A percentile compares a stretch with the other conserved stretches of the same genome.
phyloP scores from a whole-genome alignment of 225 moss, liverwort and hornwort species.

The Bryoerythrophyllum caledonicum region DNA sequence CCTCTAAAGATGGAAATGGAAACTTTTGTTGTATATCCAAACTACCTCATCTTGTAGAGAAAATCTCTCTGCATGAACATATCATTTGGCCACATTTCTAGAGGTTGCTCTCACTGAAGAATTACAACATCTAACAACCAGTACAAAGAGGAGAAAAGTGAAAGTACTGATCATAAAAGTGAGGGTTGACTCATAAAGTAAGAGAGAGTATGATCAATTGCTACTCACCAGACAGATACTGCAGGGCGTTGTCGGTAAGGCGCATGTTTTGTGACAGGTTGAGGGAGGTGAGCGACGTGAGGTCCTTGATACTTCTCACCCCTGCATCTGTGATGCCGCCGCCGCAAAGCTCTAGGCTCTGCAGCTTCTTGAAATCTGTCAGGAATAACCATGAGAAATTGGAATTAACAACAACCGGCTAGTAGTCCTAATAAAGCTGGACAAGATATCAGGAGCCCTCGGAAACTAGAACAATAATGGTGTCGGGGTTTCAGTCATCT shows the following conservation, averaged over 20 bases:
- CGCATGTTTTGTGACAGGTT: slow-evolving; percentile 85
- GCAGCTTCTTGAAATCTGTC: slow-evolving; percentile 87
- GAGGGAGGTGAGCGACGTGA: slow-evolving; percentile 77
- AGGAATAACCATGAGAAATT: slow-evolving; percentile 5
- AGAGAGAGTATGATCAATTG: too few species aligned
- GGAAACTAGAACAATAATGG: background rate
- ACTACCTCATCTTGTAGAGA: too few species aligned
- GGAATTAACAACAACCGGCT: background rate
- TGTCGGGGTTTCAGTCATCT: slow-evolving; percentile 16
- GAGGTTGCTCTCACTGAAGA: background rate
- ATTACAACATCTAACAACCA: background rate
- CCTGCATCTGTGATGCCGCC: slow-evolving; percentile 89
- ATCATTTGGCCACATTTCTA: too few species aligned
- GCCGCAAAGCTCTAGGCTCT: slow-evolving; percentile 84
- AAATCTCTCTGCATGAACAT: too few species aligned
- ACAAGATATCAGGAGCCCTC: too few species aligned
- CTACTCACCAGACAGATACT: slow-evolving; percentile 67
- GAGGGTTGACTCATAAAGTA: too few species aligned
- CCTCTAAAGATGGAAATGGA: too few species aligned
- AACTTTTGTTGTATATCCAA: too few species aligned
- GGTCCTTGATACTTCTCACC: slow-evolving; percentile 77
- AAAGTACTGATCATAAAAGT: too few species aligned
- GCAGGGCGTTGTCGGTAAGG: slow-evolving; percentile 84
- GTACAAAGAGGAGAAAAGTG: background rate
- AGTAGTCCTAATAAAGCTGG: too few species aligned